phyloP scores from a whole-genome alignment of 306 rosid genomes.

The Lathyrus tuberosus region DNA sequence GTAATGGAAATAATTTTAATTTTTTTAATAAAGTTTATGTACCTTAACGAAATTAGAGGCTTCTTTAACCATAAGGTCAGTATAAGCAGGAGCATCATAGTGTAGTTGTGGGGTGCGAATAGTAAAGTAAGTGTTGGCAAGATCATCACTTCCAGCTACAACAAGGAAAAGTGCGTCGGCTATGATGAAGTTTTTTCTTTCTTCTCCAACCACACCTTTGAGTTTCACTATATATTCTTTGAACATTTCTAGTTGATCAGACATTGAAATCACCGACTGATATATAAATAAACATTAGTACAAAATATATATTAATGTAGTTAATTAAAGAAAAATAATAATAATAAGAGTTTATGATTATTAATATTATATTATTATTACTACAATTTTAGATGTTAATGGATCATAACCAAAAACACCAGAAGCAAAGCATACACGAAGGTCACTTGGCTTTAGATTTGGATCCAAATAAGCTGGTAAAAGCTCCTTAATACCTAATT shows the following conservation, averaged over 20 bases:
- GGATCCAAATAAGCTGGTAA: slow-evolving; percentile 75
- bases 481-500: slow-evolving; percentile 61
- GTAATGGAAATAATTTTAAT: no score
- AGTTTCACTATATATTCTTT: slow-evolving; percentile 66
- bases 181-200: slow-evolving; percentile 55
- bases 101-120: slow-evolving; percentile 47
- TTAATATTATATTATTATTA: slow-evolving; percentile 23
- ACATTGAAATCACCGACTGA: slow-evolving; percentile 56
- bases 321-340: not conserved
- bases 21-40: not conserved
- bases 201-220: slow-evolving; percentile 51
- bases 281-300: not conserved
- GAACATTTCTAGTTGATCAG: slow-evolving; percentile 59
- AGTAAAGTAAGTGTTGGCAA: slow-evolving; percentile 71
- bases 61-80: slow-evolving; percentile 57
- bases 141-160: slow-evolving; percentile 80
- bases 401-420: slow-evolving; percentile 90
- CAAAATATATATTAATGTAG: no score
- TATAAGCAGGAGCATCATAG: slow-evolving; percentile 67
- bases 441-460: slow-evolving; percentile 53
- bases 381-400: slow-evolving; percentile 61
- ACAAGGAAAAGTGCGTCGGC: slow-evolving; percentile 52
- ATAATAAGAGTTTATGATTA: not conserved
- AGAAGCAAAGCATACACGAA: slow-evolving; percentile 79
- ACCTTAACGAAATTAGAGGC: slow-evolving; percentile 66